Evolutionary conservation across 768 basidiomycete species (phyloP), one percentile per base, ranked within the genome.

Genomic region (Naganishia onofrii): DNA sequence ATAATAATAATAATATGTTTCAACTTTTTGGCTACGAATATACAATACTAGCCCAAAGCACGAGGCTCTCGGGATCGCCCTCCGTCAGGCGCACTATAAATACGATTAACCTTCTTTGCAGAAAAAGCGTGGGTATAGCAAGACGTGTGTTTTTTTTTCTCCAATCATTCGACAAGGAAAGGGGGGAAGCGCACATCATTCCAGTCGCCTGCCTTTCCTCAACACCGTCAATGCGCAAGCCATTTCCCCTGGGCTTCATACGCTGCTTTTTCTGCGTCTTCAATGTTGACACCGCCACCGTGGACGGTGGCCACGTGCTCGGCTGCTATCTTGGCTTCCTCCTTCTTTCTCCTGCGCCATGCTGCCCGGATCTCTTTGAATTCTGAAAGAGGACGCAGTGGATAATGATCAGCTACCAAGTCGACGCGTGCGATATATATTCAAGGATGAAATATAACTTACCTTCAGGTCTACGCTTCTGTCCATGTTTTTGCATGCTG

Each of bases 331-430:
- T 75, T 75, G 1, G 77, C 76, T 46, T 81, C 81, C 76, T 92
- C 91, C 81, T 94, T 93, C 84, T 94, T 96, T 74, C 88, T 86
- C 83, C 92, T 92, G 51, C 93, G 88, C 93, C 95, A 96, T 75
- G 90, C 89, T 81, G 94, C 97, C 68, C 95, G 88, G 76, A 97
- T 87, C 78, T 98, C 95, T 78, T 95, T 97, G 85, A 98, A 99
- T 84, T 98, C 95, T 97, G 82, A n/a, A n/a, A n/a, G 19, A 44
- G 29, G 52, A 31, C 34, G 0, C 52, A 29, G 13, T 13, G 32
- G 34, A 26, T 26, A 10, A 4, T 3, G 64, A 66, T 23, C n/a
- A 66, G 36, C 58, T 21, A 31, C 31, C 6, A 31, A 10, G 8
- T 15, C 42, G 42, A 42, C 23, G 28, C 29, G 46, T n/a, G 56